phyloP scores from a whole-genome alignment of 306 rosid species.

The Abrus pulchellus region DNA sequence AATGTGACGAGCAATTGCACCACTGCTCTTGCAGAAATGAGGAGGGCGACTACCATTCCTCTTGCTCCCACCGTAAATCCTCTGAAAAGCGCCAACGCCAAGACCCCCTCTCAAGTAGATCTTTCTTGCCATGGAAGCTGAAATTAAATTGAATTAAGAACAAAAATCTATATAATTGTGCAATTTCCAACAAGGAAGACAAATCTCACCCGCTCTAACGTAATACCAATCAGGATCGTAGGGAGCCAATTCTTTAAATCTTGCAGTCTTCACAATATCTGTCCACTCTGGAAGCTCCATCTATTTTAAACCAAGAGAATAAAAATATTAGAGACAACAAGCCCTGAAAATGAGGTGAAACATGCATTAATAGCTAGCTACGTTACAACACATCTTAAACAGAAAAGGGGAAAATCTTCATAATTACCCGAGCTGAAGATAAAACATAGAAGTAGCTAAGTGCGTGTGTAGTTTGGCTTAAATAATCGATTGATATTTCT shows the following conservation, averaged over 20 bases:
- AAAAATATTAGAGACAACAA: not conserved
- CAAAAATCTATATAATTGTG: not conserved
- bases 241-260: constrained; percentile 75
- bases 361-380: not conserved
- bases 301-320: constrained; percentile 41
- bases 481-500: no score
- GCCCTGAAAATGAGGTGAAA: no score
- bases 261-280: constrained; percentile 75
- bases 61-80: constrained; percentile 81
- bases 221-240: constrained; percentile 82
- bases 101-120: constrained; percentile 81
- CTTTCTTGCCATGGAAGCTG: constrained; percentile 84
- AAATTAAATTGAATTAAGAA: constrained; percentile 4
- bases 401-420: no score
- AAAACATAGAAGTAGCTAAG: no score
- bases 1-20: constrained; percentile 74
- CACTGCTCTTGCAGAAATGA: constrained; percentile 80
- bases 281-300: constrained; percentile 80
- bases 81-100: constrained; percentile 76
- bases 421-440: no score
- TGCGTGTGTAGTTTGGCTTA: no score
- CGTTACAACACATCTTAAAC: not conserved
- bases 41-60: constrained; percentile 87
- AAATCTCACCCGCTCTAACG: constrained; percentile 62
- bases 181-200: not conserved